Percentiles rank a stretch among this genome's conserved stretches.
These are phyloP conservation scores for Scenedesmus sp. DNA, from an alignment of 163 green algal genomes.

Conservation along the genomic window DNA sequence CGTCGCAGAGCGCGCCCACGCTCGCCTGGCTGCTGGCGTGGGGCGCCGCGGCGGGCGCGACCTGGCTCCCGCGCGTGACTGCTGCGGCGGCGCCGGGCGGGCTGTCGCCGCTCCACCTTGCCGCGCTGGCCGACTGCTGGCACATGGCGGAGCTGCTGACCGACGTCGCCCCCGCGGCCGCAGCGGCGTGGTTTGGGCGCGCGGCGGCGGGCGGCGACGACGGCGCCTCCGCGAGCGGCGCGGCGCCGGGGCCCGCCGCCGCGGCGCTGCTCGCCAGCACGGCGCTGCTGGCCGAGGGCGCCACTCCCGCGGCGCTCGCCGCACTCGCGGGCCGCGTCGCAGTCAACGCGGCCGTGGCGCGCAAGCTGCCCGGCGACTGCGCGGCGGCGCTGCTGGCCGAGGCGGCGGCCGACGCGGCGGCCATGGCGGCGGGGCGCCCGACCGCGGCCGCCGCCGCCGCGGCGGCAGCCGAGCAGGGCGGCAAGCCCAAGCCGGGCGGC, in stretches of 20 bases:
- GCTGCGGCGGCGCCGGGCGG: not conserved
- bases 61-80: constrained; percentile 1
- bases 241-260: not conserved
- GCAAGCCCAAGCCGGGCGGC: not conserved
- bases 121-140: not conserved
- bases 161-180: not conserved
- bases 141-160: not conserved
- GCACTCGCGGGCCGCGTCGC: not conserved
- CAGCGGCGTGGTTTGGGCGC: constrained; percentile 3
- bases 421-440: not conserved
- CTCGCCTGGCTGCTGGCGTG: not conserved
- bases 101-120: not conserved
- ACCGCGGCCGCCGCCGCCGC: not conserved
- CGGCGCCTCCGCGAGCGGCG: not conserved
- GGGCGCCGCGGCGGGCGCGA: not conserved
- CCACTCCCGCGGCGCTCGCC: not conserved
- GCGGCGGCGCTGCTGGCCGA: not conserved
- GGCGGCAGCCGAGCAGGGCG: not conserved
- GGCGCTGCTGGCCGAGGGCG: no score
- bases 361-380: not conserved
- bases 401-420: not conserved
- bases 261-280: not conserved
- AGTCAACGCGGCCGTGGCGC: not conserved
- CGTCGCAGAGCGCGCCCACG: not conserved
- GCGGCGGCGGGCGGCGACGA: not conserved